Evolutionary conservation across 2,329 filamentous ascomycete genomes (phyloP), one percentile per base, ranked within the genome.

Genomic region (Lasiodiplodia gonubiensis): DNA sequence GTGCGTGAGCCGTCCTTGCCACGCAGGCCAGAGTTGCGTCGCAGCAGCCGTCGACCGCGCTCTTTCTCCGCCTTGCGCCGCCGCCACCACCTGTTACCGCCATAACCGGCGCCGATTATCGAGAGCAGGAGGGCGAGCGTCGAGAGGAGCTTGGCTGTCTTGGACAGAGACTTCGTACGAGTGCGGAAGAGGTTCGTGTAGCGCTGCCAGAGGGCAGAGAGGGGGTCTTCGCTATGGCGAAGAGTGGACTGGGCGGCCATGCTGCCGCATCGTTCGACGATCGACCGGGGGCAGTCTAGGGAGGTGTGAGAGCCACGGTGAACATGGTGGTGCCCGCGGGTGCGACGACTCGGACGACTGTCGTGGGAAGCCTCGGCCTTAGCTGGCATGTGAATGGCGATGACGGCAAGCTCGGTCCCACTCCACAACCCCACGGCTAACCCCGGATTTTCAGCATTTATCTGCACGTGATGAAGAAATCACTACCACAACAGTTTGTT

Each of bases 1-100:
- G 93, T 97, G 66, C 95, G 87, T 59, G 93, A 94, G 60, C 95
- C 95, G 83, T 98, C 95, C 81, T 97, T 97, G 73, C 94, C 93
- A 80, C 92, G 88, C 70, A 98, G 84, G 74, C 93, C 97, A 37
- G 94, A 98, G 80, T 99, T 99, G 69, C 92, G 90, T 68, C 95
- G 88, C 70, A 98, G 83, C 64, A 99, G 85, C 71, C 92, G 91
- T 70, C 88, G 86, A 5, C 94, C 94, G 72, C 93, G 91, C 73
- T 95, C 93, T 71, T 88, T 89, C 80, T 98, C 94, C 70, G 89
- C 89, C 59, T 87, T 88, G 69, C 88, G 86, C 67, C 85, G 88
- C 75, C 86, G 89, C 86, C 92, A 94, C 87, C 90, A 92, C 69
- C 87, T 88, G 68, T 90, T 88, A n/a, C 88, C 88, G 69, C 93